phyloP scores from a whole-genome alignment of 257 asterid species.

The Fraxinus quadrangulata region DNA sequence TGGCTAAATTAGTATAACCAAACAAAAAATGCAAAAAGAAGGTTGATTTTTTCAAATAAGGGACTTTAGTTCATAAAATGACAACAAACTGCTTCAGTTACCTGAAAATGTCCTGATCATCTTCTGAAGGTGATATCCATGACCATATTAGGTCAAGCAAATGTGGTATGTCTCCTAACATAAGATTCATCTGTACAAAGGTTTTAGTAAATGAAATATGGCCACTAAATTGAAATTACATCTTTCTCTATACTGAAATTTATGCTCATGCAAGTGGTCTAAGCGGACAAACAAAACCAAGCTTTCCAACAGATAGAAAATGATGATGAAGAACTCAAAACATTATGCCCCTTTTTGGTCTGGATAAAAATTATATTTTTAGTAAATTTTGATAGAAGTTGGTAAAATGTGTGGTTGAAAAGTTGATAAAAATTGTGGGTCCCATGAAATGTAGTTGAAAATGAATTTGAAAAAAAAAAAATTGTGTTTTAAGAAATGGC shows the following conservation, averaged over 20 bases:
- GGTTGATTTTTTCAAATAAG: background rate
- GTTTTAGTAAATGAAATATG: slow-evolving; percentile 36
- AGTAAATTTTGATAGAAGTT: too few species aligned
- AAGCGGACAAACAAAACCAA: background rate
- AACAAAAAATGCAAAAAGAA: background rate
- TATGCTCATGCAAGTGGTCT: background rate
- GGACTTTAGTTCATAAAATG: background rate
- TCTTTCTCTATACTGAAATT: background rate
- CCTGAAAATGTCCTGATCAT: slow-evolving; percentile 72
- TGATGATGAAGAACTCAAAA: slow-evolving; percentile 13
- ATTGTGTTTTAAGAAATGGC: too few species aligned
- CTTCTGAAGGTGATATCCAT: slow-evolving; percentile 92
- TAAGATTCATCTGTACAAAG: slow-evolving; percentile 82
- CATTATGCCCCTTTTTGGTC: background rate
- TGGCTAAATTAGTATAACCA: slow-evolving; percentile 16
- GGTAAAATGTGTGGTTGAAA: too few species aligned
- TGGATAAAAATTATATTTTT: too few species aligned
- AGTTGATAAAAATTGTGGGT: too few species aligned
- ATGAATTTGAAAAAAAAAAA: too few species aligned
- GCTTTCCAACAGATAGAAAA: background rate
- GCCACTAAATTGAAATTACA: slow-evolving; percentile 22
- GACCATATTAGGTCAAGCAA: slow-evolving; percentile 85
- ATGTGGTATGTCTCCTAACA: slow-evolving; percentile 86
- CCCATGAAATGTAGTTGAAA: too few species aligned
- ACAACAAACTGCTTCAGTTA: slow-evolving; percentile 31